phyloP scores from a whole-genome alignment of 768 basidiomycete genomes.

The Inosperma sp. region DNA sequence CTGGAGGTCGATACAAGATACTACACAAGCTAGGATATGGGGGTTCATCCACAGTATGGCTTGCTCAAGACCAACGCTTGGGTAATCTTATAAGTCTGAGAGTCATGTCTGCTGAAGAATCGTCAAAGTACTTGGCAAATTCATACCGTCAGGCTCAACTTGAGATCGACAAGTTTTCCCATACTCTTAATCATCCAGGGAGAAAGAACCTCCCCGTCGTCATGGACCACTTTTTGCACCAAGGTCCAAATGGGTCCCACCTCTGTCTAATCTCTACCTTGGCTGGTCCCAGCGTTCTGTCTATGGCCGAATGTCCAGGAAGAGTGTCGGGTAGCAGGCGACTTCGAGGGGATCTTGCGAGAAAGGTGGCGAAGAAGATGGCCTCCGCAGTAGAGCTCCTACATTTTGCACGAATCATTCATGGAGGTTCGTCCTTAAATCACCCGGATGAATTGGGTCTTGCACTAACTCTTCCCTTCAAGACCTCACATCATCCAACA shows the following conservation, averaged over 20 bases:
- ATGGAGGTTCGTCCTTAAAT: slow-evolving; percentile 30
- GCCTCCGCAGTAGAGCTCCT: slow-evolving; percentile 24
- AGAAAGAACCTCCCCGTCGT: slow-evolving; percentile 30
- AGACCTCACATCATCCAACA: slow-evolving; percentile 39
- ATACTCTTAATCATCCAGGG: too few species aligned
- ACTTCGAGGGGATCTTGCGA: slow-evolving; percentile 32
- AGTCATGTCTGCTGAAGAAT: slow-evolving; percentile 30
- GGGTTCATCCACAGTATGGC: slow-evolving; percentile 39
- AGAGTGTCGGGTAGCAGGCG: slow-evolving; percentile 26
- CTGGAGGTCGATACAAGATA: slow-evolving; percentile 42
- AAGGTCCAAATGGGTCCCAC: slow-evolving; percentile 49
- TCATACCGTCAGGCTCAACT: slow-evolving; percentile 26
- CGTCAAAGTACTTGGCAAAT: slow-evolving; percentile 31
- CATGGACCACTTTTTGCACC: slow-evolving; percentile 42
- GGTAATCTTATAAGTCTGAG: slow-evolving; percentile 32
- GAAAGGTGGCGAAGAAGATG: slow-evolving; percentile 32
- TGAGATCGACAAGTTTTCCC: too few species aligned
- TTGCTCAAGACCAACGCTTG: slow-evolving; percentile 22
- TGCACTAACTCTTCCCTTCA: slow-evolving; percentile 6
- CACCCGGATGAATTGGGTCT: neutral
- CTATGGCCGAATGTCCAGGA: slow-evolving; percentile 32
- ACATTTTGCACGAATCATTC: slow-evolving; percentile 31
- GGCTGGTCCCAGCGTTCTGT: slow-evolving; percentile 36
- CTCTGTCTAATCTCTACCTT: slow-evolving; percentile 45
- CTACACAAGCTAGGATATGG: slow-evolving; percentile 47